These are phyloP conservation scores for Monosporozyma unispora DNA, from an alignment of 805 yeast species.

Conservation along the genomic window DNA sequence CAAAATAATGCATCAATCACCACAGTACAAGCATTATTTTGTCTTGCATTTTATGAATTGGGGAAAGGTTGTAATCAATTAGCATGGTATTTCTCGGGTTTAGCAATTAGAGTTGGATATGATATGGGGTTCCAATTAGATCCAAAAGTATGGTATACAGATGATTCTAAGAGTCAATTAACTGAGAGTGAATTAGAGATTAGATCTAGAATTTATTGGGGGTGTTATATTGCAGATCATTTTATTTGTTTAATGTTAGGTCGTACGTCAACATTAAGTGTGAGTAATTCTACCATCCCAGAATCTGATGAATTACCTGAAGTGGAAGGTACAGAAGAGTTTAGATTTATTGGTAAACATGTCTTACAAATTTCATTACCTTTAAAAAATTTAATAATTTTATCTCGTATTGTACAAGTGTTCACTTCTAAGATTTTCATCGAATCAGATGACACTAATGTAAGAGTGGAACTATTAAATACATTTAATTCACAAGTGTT, in stretches of 20 bases:
- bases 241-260: conserved; percentile 52
- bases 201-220: conserved; percentile 57
- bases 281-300: conserved; percentile 50
- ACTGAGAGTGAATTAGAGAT: conserved; percentile 46
- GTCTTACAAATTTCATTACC: conserved; percentile 29
- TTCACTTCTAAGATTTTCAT: conserved; percentile 30
- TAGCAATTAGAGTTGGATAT: conserved; percentile 55
- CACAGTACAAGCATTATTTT: conserved; percentile 48
- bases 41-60: conserved; percentile 52
- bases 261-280: conserved; percentile 45
- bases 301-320: conserved; percentile 54
- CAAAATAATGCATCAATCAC: conserved; percentile 38
- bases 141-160: conserved; percentile 49
- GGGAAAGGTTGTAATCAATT: conserved; percentile 49
- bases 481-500: conserved; percentile 42
- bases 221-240: conserved; percentile 56
- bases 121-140: conserved; percentile 56
- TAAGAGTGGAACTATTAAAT: conserved; percentile 30
- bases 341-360: conserved; percentile 32
- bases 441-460: conserved; percentile 26
- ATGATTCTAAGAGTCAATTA: conserved; percentile 30
- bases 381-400: conserved; percentile 36
- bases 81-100: conserved; percentile 57
- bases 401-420: conserved; percentile 33
- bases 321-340: conserved; percentile 54